Conservation (phyloP, 805 yeast species). For the Spathaspora passalidarum region DNA sequence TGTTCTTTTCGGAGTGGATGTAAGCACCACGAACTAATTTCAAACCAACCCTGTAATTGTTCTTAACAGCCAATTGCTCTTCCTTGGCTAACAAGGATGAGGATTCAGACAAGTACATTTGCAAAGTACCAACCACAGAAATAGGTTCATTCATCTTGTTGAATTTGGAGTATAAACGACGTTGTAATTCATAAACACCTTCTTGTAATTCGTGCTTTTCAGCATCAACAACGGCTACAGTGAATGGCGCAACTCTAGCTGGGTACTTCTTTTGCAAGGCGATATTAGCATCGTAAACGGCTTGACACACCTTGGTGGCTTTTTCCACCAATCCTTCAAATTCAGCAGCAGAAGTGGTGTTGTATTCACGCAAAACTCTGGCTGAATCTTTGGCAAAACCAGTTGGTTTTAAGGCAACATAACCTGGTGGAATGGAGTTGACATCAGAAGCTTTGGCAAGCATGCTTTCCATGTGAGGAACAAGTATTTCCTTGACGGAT, state of each 20-base stretch:
- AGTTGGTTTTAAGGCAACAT: constrained; percentile 90
- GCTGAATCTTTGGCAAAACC: constrained; percentile 82
- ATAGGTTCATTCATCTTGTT: constrained; percentile 58
- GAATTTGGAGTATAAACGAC: constrained; percentile 70
- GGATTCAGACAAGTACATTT: constrained; percentile 82
- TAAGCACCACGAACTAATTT: constrained; percentile 96
- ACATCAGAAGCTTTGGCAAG: constrained; percentile 45
- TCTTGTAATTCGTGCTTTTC: constrained; percentile 85
- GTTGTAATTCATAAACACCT: constrained; percentile 88
- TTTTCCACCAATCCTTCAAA: constrained; percentile 64
- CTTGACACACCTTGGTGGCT: constrained; percentile 61
- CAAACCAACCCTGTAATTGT: constrained; percentile 72
- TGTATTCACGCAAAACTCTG: constrained; percentile 61
- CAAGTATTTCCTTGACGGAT: constrained; percentile 65
- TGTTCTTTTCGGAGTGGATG: constrained; percentile 80
- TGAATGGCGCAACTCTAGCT: constrained; percentile 65
- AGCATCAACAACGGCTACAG: constrained; percentile 83
- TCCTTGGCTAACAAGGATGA: constrained; percentile 60
- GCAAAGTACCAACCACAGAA: constrained; percentile 86
- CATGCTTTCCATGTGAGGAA: constrained; percentile 67
- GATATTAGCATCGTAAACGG: constrained; percentile 51
- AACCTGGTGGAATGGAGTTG: constrained; percentile 82
- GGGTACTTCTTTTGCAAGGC: constrained; percentile 52
- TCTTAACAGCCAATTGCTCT: constrained; percentile 56
- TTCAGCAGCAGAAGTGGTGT: constrained; percentile 43